Percentiles rank a stretch among this genome's conserved stretches.
These are phyloP conservation scores for Apiospora phragmitis DNA, from an alignment of 2,329 filamentous ascomycete species.

Conservation along the genomic window DNA sequence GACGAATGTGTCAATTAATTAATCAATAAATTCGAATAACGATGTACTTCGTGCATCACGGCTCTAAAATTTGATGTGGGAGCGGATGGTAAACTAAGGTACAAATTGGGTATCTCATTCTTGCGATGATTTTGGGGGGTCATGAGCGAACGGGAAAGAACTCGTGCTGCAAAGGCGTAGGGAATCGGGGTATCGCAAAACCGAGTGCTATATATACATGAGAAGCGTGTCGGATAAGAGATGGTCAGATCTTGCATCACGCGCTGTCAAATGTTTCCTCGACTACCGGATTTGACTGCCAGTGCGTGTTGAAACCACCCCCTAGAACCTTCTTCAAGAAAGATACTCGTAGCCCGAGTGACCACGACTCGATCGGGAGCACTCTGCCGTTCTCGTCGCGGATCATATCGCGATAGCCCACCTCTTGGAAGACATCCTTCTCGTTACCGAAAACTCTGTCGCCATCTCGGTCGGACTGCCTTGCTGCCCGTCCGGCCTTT, in stretches of 20 bases:
- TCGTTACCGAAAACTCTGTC: conserved; percentile 41
- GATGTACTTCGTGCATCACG: background rate
- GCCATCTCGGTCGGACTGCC: conserved; percentile 43
- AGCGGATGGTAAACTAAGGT: background rate
- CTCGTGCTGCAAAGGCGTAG: background rate
- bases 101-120: background rate
- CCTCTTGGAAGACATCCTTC: conserved; percentile 41
- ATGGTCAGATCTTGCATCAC: background rate
- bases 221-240: background rate
- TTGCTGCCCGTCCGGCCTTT: conserved; percentile 42
- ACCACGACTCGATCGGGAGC: conserved; percentile 52
- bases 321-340: conserved; percentile 50
- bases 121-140: background rate
- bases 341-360: conserved; percentile 47
- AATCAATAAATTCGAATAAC: background rate
- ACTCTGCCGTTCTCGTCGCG: conserved; percentile 43
- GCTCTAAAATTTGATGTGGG: background rate
- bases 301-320: conserved; percentile 43
- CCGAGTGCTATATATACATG: background rate
- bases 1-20: background rate
- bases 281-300: conserved; percentile 40
- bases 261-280: conserved; percentile 23
- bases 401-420: conserved; percentile 54
- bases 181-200: background rate
- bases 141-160: background rate